Conservation (phyloP, 805 yeast genomes). For the Yamadazyma scolyti region DNA sequence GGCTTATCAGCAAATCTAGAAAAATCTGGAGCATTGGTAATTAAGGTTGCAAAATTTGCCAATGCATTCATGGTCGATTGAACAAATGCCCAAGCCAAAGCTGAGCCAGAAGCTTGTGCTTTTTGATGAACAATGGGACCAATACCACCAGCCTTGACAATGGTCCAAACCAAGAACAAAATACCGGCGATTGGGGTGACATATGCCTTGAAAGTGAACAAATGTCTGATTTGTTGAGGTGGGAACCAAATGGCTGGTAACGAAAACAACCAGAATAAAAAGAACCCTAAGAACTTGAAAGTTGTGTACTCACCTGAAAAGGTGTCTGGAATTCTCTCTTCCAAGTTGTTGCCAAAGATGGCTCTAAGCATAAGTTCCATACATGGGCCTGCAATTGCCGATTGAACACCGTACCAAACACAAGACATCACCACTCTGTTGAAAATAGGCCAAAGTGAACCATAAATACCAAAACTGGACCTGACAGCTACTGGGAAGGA, state of each 20-base stretch:
- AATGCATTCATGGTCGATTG: constrained; percentile 73
- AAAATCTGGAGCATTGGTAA: constrained; percentile 86
- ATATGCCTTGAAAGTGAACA: constrained; percentile 78
- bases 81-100: constrained; percentile 79
- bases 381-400: constrained; percentile 82
- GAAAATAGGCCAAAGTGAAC: constrained; percentile 82
- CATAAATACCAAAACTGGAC: constrained; percentile 82
- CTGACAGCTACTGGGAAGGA: constrained; percentile 83
- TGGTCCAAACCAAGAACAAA: constrained; percentile 79
- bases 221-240: constrained; percentile 78
- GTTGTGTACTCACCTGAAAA: constrained; percentile 63
- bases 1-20: constrained; percentile 68
- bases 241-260: constrained; percentile 79
- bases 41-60: constrained; percentile 86
- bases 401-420: constrained; percentile 87
- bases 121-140: constrained; percentile 66
- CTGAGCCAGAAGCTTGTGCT: constrained; percentile 49
- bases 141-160: constrained; percentile 74
- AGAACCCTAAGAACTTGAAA: constrained; percentile 69
- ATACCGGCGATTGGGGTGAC: constrained; percentile 81
- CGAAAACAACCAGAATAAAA: constrained; percentile 76
- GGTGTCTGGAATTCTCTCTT: constrained; percentile 59
- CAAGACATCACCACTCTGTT: constrained; percentile 86
- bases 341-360: constrained; percentile 65
- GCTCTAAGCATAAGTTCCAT: constrained; percentile 71